Percentiles rank a stretch among this genome's conserved stretches.
phyloP scores from a whole-genome alignment of 345 rosid species.

The Syzygium aromaticum region DNA sequence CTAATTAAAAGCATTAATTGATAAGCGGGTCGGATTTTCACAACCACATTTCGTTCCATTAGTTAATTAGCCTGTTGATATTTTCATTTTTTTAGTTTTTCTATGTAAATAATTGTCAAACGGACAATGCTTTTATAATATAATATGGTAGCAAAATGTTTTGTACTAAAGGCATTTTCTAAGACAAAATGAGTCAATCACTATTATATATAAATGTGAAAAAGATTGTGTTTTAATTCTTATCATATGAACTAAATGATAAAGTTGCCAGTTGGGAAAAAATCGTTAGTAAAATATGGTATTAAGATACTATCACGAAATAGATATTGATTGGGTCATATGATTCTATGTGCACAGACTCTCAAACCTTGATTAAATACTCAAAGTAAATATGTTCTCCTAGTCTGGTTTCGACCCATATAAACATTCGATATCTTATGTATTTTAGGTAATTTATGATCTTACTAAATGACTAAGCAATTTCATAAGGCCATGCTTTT shows the following conservation, averaged over 20 bases:
- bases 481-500: background rate
- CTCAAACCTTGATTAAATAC: too few species aligned
- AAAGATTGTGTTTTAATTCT: background rate
- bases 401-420: background rate
- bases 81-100: background rate
- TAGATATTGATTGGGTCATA: too few species aligned
- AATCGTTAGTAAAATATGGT: too few species aligned
- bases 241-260: background rate
- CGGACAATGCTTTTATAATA: background rate
- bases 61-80: background rate
- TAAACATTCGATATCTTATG: background rate
- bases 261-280: background rate
- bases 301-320: too few species aligned
- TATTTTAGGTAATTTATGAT: background rate
- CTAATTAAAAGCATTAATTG: background rate
- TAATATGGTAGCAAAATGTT: background rate
- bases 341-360: too few species aligned
- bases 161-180: background rate
- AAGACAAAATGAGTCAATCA: background rate
- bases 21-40: background rate
- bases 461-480: background rate
- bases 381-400: background rate
- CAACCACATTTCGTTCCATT: background rate
- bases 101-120: background rate
- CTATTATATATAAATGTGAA: background rate